Evolutionary conservation across 108 stramenopile genomes (phyloP).

Genomic region (Fragilaria radians): DNA sequence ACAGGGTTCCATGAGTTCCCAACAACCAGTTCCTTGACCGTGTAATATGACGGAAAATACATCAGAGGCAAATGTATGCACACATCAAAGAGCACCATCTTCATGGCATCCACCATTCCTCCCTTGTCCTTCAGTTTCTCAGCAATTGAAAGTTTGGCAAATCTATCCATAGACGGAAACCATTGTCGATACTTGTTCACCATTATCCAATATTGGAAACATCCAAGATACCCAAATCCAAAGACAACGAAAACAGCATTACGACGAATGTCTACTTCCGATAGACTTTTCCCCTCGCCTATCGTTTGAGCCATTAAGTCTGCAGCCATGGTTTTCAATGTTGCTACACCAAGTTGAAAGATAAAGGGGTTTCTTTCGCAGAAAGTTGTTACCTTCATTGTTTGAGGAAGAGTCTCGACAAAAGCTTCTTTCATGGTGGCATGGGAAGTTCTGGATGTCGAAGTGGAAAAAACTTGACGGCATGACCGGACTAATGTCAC

Average conservation of each 20-base stretch:
- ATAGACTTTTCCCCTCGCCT: slow-evolving; percentile 53
- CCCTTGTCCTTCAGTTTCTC: slow-evolving; percentile 76
- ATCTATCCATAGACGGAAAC: slow-evolving; percentile 78
- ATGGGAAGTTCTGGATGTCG: too few species aligned
- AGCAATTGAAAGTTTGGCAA: slow-evolving; percentile 57
- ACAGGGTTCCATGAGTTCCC: slow-evolving; percentile 71
- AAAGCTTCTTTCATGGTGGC: too few species aligned
- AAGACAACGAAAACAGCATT: slow-evolving; percentile 80
- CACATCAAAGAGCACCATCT: slow-evolving; percentile 90
- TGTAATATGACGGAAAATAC: slow-evolving; percentile 90
- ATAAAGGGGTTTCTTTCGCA: slow-evolving; percentile 72
- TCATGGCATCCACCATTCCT: slow-evolving; percentile 72
- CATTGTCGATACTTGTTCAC: slow-evolving; percentile 74
- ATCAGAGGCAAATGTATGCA: slow-evolving; percentile 81
- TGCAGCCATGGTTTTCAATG: slow-evolving; percentile 74
- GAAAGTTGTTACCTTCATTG: too few species aligned
- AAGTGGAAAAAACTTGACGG: too few species aligned
- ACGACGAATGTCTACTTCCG: slow-evolving; percentile 74
- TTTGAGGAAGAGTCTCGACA: too few species aligned
- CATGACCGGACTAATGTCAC: too few species aligned
- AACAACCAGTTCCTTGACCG: slow-evolving; percentile 82
- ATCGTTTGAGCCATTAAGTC: slow-evolving; percentile 77
- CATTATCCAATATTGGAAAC: slow-evolving; percentile 87
- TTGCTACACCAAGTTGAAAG: slow-evolving; percentile 75
- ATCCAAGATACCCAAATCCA: slow-evolving; percentile 80